Evolutionary conservation across 2,329 filamentous ascomycete genomes (phyloP).

Genomic region (Xylariaceae sp.): DNA sequence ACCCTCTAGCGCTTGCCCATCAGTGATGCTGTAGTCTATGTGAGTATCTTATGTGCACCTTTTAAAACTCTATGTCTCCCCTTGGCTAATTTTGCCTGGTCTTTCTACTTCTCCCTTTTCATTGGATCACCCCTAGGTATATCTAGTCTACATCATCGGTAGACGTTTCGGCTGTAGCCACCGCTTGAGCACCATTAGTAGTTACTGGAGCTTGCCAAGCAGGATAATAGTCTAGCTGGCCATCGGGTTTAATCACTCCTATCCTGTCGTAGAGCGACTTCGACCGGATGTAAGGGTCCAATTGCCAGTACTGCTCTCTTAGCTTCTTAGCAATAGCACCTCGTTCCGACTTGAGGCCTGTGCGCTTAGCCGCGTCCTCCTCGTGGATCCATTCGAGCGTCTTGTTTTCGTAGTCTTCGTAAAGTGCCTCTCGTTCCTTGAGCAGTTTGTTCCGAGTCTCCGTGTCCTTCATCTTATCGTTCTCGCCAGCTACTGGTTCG

Average conservation of each 20-base stretch:
- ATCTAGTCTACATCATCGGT: slow-evolving; percentile 54
- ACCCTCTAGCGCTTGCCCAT: neutral
- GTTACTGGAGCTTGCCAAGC: slow-evolving; percentile 29
- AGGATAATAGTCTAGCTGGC: slow-evolving; percentile 74
- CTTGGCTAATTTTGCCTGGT: neutral
- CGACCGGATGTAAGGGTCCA: slow-evolving; percentile 87
- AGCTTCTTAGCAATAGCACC: slow-evolving; percentile 67
- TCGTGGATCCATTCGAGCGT: slow-evolving; percentile 77
- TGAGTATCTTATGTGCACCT: neutral
- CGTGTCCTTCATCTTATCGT: slow-evolving; percentile 72
- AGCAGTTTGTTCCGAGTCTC: slow-evolving; percentile 68
- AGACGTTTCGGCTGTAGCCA: slow-evolving; percentile 44
- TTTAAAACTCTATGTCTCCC: slow-evolving; percentile 1
- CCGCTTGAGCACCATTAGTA: slow-evolving; percentile 29
- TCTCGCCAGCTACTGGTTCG: slow-evolving; percentile 78
- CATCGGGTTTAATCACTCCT: slow-evolving; percentile 71
- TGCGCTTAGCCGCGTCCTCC: slow-evolving; percentile 52
- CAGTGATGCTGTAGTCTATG: slow-evolving; percentile 8
- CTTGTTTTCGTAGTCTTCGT: slow-evolving; percentile 73
- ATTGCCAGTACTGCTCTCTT: slow-evolving; percentile 79
- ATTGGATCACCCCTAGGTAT: neutral
- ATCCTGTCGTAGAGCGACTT: slow-evolving; percentile 83
- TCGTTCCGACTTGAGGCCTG: slow-evolving; percentile 61
- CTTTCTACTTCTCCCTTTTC: slow-evolving; percentile 5
- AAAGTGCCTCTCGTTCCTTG: slow-evolving; percentile 67